Base-by-base conservation (phyloP, 805 yeast species). In the Myxozyma monticola region DNA sequence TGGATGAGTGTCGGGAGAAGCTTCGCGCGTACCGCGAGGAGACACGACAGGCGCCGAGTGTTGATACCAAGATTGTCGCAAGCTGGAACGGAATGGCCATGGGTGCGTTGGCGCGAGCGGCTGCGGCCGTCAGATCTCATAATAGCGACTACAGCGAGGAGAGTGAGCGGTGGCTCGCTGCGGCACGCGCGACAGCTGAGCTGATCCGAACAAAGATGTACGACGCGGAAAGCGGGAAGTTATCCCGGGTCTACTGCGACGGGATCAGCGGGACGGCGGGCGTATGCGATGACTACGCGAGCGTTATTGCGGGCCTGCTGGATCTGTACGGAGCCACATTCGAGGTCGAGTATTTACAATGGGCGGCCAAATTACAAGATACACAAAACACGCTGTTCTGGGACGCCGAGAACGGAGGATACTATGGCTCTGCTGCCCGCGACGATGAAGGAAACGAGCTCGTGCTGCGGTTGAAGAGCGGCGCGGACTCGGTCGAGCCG, bases 281-380 rank as follows among this genome's bases (percentile, higher is more conserved):
- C n/a, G 59, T 66, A 44, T 60, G 63, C 46, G 73, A 69, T 34
- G 75, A 71, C 56, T 70, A 68, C 55, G 71, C 73, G 6, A 65
- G 52, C 50, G 40, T 64, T 29, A 64, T 71, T 20, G 31, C 54
- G 4, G 75, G 73, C 0, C 55, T 71, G 26, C 47, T 70, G 9
- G 70, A 70, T 38, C 59, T 69, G 9, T 67, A 64, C 50, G 68
- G 61, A 22, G 68, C 70, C 12, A 64, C 69, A 1, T 57, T 57
- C 24, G 56, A 65, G 21, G 29, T 45, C 6, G 38, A 59, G 39
- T 63, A 64, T 47, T 55, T 69, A 10, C 46, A 49, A 17, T 59
- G 65, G 65, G 72, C 74, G 1, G 34, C 37, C 21, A 50, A 53
- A 12, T 53, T 70, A 15, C 74, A 70, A 47, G 57, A 61, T 17